Evolutionary conservation across 805 yeast species (phyloP), one percentile per base, ranked within the genome.

Genomic region (Clavispora phyllophila): DNA sequence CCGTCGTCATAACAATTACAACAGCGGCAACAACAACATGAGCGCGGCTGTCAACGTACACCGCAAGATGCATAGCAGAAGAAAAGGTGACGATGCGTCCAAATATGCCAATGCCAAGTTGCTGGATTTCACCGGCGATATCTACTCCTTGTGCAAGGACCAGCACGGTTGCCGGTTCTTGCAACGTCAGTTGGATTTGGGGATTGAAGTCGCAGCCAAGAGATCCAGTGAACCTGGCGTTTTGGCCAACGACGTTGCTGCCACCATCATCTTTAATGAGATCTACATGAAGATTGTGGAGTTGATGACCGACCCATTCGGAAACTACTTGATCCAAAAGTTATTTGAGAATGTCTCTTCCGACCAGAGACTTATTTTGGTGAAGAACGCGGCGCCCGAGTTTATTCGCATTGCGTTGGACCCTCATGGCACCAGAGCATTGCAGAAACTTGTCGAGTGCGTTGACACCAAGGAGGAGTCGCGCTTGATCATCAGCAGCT

Each of bases 111-210:
- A 83, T 62, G 85, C 89, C 15, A 71, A 76, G 37, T 65, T 85
- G 48, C 79, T 74, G 37, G 89, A 85, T 52, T 85, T 82, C 57
- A 66, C 75, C 14, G 88, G 88, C 36, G 82, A 81, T 44, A 83
- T 91, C 41, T 85, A 79, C 57, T 75, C 86, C 1, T 70, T 93
- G 49, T 90, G 98, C 66, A 87, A 83, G 57, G 99, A 91, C 61
- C 98, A 91, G 66, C 96, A 91, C 60, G 98, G 99, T 8, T 91
- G 98, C 60, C 74, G 99, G 45, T 89, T 86, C 61, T 68, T 91
- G 49, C 99, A 91, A 65, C 79, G 84, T 49, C 95, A 89, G 60
- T 72, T 93, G 51, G 96, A 88, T 53, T 61, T 73, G 36, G 75
- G 77, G 9, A 17, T 19, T 17, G 46, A 36, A 4, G 43, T 39